Evolutionary conservation across 129 eudicot species (phyloP).

Genomic region (Saposhnikovia divaricata): DNA sequence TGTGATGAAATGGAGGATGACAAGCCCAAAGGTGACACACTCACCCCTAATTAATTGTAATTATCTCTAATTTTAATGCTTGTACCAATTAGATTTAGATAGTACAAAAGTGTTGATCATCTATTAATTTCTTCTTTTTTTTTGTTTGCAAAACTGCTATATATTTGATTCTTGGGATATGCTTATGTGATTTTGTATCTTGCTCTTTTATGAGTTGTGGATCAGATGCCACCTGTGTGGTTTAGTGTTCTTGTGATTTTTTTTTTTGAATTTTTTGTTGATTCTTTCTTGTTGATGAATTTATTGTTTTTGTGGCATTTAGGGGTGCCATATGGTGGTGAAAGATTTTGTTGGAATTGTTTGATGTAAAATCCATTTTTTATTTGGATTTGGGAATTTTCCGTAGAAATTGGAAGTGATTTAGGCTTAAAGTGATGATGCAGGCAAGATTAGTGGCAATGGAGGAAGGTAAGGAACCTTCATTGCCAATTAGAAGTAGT

Average conservation of each 20-base stretch:
- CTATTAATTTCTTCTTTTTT: background rate
- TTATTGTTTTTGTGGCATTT: background rate
- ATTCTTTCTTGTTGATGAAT: background rate
- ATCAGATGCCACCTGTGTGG: background rate
- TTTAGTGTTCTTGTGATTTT: background rate
- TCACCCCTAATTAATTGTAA: background rate
- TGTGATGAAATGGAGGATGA: background rate
- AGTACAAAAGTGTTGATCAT: background rate
- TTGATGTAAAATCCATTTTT: background rate
- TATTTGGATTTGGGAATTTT: background rate
- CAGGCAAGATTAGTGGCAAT: conserved; percentile 41
- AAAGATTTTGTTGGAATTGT: background rate
- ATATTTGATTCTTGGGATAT: background rate
- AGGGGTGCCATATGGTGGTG: background rate
- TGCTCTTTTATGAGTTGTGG: background rate
- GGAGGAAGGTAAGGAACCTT: conserved; percentile 58
- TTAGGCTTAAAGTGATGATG: conserved; percentile 13
- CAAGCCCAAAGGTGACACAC: background rate
- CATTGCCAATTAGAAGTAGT: conserved; percentile 16
- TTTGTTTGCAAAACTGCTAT: background rate
- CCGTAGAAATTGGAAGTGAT: background rate
- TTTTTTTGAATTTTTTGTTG: background rate
- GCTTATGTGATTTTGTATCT: background rate
- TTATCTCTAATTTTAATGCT: background rate
- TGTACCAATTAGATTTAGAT: background rate